Base-by-base conservation (phyloP, 805 yeast species). In the Helenozyma rhizophorensis region DNA sequence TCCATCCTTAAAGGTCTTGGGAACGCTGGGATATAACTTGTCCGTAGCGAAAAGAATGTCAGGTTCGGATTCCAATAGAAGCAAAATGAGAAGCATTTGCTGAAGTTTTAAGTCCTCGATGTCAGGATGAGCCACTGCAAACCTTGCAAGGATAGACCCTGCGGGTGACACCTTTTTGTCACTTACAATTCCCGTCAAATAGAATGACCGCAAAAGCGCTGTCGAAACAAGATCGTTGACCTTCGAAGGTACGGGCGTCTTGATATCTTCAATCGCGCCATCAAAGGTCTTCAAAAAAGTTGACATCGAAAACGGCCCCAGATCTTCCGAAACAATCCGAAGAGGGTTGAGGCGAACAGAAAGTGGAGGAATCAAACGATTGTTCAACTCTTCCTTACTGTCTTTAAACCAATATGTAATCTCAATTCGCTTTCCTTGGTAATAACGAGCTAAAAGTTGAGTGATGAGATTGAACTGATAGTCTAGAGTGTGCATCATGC, bases 391-490 rank as follows among this genome's bases (percentile, higher is more conserved):
- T 15, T 59, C 45, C 33, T 26, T 48, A 37, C 62, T 53, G 42
- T 76, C 70, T 27, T 56, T 54, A 60, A 66, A 81, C 81, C 83
- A 81, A 39, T 62, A 73, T 12, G 61, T 54, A 16, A 72, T 73
- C 27, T 68, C 61, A 23, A 85, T 68, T 35, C 72, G 76, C 51
- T 81, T 83, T 38, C 74, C 80, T 53, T 89, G 97, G 54, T 78
- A 87, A 58, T 85, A 90, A 53, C 97, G 78, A 42, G 86, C 80
- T 47, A 88, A 70, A 16, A 80, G 73, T 45, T 76, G 79, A 11
- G 94, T 76, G 14, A 89, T 59, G 31, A 85, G 60, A 42, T 81
- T 80, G 36, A 85, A 65, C 33, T 80, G 78, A 45, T 72, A 69
- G 33, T 81, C 80, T 34, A 82, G 73, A 35, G 76, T 55, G 12